phyloP scores from a whole-genome alignment of 2,329 filamentous ascomycete species.

The Niveomyces coronatus region DNA sequence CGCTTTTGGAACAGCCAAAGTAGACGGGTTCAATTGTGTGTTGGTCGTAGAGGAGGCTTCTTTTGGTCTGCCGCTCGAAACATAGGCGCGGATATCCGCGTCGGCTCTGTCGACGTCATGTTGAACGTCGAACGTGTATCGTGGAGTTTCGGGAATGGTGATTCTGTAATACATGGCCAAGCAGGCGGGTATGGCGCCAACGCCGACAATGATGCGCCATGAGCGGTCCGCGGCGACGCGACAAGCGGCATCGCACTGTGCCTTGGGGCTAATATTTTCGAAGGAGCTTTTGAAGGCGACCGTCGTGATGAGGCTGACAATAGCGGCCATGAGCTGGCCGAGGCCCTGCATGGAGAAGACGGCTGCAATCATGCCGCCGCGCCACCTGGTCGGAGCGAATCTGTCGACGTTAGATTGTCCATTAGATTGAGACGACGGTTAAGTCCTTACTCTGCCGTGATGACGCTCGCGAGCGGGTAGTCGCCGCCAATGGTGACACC shows the following conservation, averaged over 20 bases:
- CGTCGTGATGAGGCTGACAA: slow-evolving; percentile 61
- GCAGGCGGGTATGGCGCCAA: slow-evolving; percentile 67
- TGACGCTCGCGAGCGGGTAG: slow-evolving; percentile 71
- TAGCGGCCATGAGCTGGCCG: slow-evolving; percentile 62
- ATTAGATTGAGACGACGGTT: slow-evolving; percentile 7
- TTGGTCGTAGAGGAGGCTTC: not conserved
- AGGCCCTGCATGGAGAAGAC: slow-evolving; percentile 82
- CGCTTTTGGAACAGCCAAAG: slow-evolving; percentile 55
- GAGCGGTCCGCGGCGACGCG: slow-evolving; percentile 64
- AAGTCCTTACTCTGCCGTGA: slow-evolving; percentile 55
- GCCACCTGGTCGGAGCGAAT: slow-evolving; percentile 72
- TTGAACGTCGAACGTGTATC: slow-evolving; percentile 73
- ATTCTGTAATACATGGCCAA: slow-evolving; percentile 78
- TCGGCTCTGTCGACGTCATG: slow-evolving; percentile 67
- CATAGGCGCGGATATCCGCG: slow-evolving; percentile 56
- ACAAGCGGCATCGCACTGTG: slow-evolving; percentile 50
- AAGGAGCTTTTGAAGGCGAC: slow-evolving; percentile 49
- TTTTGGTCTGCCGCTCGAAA: slow-evolving; percentile 29
- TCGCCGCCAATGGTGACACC: slow-evolving; percentile 73
- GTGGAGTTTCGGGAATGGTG: slow-evolving; percentile 75
- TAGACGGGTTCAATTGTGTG: slow-evolving; percentile 34
- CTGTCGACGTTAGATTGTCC: slow-evolving; percentile 24
- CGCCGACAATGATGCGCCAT: slow-evolving; percentile 73
- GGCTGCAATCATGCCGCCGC: slow-evolving; percentile 72
- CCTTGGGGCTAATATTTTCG: slow-evolving; percentile 27